Evolutionary conservation across 345 rosid genomes (phyloP), one percentile per base, ranked within the genome.

Genomic region (Kernera saxatilis): DNA sequence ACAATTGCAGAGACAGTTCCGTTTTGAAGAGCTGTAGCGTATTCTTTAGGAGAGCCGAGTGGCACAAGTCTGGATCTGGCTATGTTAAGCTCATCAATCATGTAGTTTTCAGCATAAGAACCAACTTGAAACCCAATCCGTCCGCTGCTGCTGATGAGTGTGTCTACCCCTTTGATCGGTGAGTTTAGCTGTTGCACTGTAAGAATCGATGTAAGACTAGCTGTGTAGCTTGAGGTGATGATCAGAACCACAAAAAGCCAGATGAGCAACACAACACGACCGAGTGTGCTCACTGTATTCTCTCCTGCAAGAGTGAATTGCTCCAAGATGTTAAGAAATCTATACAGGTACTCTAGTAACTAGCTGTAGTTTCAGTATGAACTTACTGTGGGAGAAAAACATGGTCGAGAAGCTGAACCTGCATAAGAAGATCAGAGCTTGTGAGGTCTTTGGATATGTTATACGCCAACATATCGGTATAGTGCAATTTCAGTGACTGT

Each of bases 381-480:
- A 83, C 95, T 82, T 88, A 93, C 98, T 84, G 50, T 92, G 97
- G 14, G 98, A 65, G 59, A 83, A 88, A 84, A 92, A 92, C 97
- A 90, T 84, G 0, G 97, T 90, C 5, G 93, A 88, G 80, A 90
- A 88, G 87, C 91, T 88, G 67, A 89, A 93, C 98, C 96, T 92
- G 98, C 80, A 76, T 32, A 21, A 1, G 8, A 15, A 19, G 12
- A 40, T 12, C 3, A 65, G 2, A 66, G 27, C 44, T 39, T 39
- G 52, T 57, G 45, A 65, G 59, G 60, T 36, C 41, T 25, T 62
- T 9, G 10, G 27, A 22, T 43, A 55, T 23, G 50, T 8, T 49
- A 57, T 7, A 29, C 11, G 22, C 37, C 52, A 41, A 19, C 46
- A 48, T 36, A 45, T 19, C 5, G 2, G 18, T 39, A 5, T 4